A percentile compares a stretch with the other conserved stretches of the same genome.
Conservation (phyloP, 352 stramenopile genomes). For the Globisporangium recalcitrans region DNA sequence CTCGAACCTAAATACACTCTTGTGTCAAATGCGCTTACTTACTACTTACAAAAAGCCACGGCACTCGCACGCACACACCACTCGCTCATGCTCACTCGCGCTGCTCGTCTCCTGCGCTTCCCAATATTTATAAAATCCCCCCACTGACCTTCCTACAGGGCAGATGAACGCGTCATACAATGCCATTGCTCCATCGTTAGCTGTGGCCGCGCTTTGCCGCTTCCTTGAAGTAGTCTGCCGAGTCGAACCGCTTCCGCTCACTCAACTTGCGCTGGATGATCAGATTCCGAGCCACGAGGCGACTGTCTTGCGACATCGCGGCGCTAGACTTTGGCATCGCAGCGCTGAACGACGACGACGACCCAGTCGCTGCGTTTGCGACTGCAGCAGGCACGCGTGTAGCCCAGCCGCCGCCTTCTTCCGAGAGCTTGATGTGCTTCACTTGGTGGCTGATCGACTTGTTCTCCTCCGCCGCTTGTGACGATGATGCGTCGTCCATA, state of each 20-base stretch:
- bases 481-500: neutral
- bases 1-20: slow-evolving; percentile 5
- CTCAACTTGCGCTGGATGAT: slow-evolving; percentile 60
- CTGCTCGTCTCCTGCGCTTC: neutral
- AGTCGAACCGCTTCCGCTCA: slow-evolving; percentile 76
- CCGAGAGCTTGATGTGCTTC: slow-evolving; percentile 79
- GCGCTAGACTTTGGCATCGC: slow-evolving; percentile 15
- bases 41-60: neutral
- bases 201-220: slow-evolving; percentile 16
- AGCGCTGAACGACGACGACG: slow-evolving; percentile 5
- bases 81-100: neutral
- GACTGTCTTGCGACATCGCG: slow-evolving; percentile 25
- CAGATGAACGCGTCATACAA: neutral
- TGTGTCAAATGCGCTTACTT: slow-evolving; percentile 1
- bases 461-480: slow-evolving; percentile 8
- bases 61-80: neutral
- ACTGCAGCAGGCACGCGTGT: slow-evolving; percentile 5
- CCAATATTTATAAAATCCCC: slow-evolving; percentile 5
- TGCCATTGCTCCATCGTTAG: slow-evolving; percentile 2
- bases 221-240: slow-evolving; percentile 71
- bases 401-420: slow-evolving; percentile 24
- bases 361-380: neutral
- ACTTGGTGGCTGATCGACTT: slow-evolving; percentile 51
- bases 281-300: slow-evolving; percentile 53
- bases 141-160: neutral